These are phyloP conservation scores for Leucaena leucocephala DNA, from an alignment of 306 rosid species.

Conservation along the genomic window DNA sequence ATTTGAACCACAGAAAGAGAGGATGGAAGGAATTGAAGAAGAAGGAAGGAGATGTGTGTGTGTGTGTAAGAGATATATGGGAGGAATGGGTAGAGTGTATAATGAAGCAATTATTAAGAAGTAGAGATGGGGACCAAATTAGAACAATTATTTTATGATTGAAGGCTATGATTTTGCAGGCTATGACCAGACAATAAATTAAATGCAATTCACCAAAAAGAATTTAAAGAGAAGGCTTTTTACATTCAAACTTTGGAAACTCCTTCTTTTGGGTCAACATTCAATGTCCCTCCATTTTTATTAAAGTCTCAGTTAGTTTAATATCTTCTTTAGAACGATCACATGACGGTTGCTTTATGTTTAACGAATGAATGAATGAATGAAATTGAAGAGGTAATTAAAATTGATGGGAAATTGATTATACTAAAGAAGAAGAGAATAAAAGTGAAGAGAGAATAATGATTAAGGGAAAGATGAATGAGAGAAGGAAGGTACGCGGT, in stretches of 20 bases:
- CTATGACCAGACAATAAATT: not conserved
- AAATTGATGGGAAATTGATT: not conserved
- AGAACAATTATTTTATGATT: not conserved
- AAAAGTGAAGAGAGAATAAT: not conserved
- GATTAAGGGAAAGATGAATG: conserved; percentile 35
- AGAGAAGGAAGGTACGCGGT: conserved; percentile 35
- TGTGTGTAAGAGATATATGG: not conserved
- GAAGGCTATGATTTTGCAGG: conserved; percentile 10
- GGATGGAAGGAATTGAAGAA: not conserved
- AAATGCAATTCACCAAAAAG: not conserved
- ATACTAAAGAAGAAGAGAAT: not conserved
- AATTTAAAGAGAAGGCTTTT: not conserved
- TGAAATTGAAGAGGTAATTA: no score
- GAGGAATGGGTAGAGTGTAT: conserved; percentile 4
- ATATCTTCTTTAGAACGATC: not conserved
- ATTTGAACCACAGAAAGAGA: conserved; percentile 37
- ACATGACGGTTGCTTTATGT: no score
- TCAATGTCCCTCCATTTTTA: not conserved
- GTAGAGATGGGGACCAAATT: conserved; percentile 4
- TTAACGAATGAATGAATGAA: not conserved
- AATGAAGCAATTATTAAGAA: not conserved
- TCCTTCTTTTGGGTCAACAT: conserved; percentile 29
- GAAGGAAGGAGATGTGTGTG: not conserved
- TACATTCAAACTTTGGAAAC: conserved; percentile 28
- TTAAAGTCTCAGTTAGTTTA: not conserved